Conservation (phyloP, 2,329 filamentous ascomycete genomes). For the Teratosphaeria destructans region DNA sequence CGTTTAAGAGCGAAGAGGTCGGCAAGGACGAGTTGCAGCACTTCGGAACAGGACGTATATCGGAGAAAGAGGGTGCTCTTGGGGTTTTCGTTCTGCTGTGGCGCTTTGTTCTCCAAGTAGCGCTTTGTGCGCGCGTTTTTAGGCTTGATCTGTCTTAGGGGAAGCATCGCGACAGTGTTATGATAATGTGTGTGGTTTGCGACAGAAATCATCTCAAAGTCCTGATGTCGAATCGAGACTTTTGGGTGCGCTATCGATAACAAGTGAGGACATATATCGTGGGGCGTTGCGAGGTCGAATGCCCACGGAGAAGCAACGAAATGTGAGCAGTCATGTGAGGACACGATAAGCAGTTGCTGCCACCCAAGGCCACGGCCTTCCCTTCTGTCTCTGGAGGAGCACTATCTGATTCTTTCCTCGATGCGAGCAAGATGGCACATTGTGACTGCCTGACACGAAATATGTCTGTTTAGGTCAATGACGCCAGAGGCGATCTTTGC, state of each 20-base stretch:
- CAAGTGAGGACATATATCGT: background rate
- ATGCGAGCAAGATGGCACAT: background rate
- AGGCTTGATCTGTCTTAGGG: constrained; percentile 51
- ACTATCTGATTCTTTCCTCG: background rate
- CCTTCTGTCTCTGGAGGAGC: background rate
- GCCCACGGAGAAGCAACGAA: background rate
- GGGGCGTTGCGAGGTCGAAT: background rate
- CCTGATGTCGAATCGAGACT: background rate
- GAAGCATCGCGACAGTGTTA: constrained; percentile 12
- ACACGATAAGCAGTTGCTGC: background rate
- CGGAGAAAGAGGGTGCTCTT: constrained; percentile 85
- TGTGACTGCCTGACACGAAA: background rate
- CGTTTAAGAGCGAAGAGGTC: constrained; percentile 79
- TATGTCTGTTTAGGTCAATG: background rate
- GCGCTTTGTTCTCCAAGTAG: constrained; percentile 83
- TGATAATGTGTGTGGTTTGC: background rate
- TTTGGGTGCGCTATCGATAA: background rate
- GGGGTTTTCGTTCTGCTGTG: constrained; percentile 79
- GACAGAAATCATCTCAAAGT: background rate
- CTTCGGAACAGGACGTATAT: constrained; percentile 72
- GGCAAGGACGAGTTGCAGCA: constrained; percentile 71
- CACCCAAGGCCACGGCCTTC: too few relatives aligned
- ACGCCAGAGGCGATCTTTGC: background rate
- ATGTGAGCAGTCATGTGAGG: background rate
- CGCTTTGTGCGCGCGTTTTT: constrained; percentile 86